Evolutionary conservation across 768 basidiomycete genomes (phyloP).

Genomic region (Boletus insuetus): DNA sequence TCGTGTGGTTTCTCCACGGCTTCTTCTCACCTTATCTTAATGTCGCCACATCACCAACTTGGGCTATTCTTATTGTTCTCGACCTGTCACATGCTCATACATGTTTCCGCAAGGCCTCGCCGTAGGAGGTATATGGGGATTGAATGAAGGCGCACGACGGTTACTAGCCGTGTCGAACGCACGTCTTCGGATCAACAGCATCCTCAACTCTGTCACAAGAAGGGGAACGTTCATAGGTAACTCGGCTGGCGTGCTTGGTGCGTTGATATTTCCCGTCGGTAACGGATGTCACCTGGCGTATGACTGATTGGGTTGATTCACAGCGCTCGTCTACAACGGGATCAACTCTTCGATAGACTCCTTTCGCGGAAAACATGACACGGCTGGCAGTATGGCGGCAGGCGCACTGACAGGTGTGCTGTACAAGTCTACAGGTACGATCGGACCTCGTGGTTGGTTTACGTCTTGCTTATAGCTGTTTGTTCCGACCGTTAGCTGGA

Average conservation of each 20-base stretch:
- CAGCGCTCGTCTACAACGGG: constrained; percentile 94
- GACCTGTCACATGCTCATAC: constrained; percentile 72
- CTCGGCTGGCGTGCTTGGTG: constrained; percentile 96
- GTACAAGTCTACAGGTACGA: constrained; percentile 91
- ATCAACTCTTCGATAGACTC: constrained; percentile 93
- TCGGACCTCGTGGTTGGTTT: constrained; percentile 30
- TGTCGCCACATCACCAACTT: constrained; percentile 53
- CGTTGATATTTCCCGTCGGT: constrained; percentile 42
- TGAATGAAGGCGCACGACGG: constrained; percentile 89
- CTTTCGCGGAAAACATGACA: constrained; percentile 88
- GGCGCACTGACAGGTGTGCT: constrained; percentile 87
- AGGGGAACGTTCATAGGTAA: constrained; percentile 98
- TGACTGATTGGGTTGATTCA: constrained; percentile 31
- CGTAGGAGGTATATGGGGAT: constrained; percentile 92
- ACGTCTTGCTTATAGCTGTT: constrained; percentile 37
- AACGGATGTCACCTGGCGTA: constrained; percentile 27
- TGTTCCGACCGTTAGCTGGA: constrained; percentile 66
- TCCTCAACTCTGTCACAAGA: constrained; percentile 94
- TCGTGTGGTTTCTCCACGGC: constrained; percentile 45
- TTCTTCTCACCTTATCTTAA: constrained; percentile 68
- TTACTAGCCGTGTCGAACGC: constrained; percentile 84
- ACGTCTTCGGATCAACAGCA: constrained; percentile 91
- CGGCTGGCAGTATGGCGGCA: constrained; percentile 86
- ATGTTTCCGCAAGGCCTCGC: constrained; percentile 76
- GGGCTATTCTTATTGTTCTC: constrained; percentile 77